Conservation (phyloP, 2,329 filamentous ascomycete genomes). For the Colletotrichum cordylinicola region DNA sequence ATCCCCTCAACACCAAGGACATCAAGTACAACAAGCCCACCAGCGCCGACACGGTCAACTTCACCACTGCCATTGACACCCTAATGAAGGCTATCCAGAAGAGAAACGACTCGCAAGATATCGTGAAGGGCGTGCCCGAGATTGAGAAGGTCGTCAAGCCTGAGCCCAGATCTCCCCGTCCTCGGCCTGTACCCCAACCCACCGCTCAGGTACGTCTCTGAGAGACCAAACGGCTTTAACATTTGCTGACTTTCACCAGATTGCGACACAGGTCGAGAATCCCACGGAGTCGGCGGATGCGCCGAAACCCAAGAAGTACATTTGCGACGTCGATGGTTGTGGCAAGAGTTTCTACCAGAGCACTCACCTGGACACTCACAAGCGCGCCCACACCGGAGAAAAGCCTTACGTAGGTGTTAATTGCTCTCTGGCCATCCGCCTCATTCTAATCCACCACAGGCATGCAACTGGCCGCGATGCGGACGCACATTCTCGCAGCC, state of each 20-base stretch:
- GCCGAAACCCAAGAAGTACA: constrained; percentile 63
- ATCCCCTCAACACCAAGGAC: constrained; percentile 39
- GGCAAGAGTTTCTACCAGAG: constrained; percentile 87
- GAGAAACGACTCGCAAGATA: constrained; percentile 53
- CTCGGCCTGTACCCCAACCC: not conserved
- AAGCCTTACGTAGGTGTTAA: constrained; percentile 80
- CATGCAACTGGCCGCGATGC: constrained; percentile 76
- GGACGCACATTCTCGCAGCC: constrained; percentile 85
- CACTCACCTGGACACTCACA: constrained; percentile 91
- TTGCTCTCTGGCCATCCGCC: not conserved
- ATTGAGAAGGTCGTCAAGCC: constrained; percentile 13
- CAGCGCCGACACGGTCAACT: constrained; percentile 60
- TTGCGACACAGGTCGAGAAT: not conserved
- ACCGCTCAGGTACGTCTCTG: not conserved
- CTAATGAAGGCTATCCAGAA: constrained; percentile 89
- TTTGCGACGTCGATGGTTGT: constrained; percentile 77
- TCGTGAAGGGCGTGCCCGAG: constrained; percentile 25
- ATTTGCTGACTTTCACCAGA: not conserved
- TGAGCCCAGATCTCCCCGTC: constrained; percentile 4
- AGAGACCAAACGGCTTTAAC: not conserved
- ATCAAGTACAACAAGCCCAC: constrained; percentile 52
- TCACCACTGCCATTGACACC: constrained; percentile 84
- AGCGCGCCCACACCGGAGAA: constrained; percentile 84
- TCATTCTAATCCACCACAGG: constrained; percentile 42
- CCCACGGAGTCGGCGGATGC: not conserved